Conservation (phyloP, 345 rosid species). For the Anacardium occidentale region DNA sequence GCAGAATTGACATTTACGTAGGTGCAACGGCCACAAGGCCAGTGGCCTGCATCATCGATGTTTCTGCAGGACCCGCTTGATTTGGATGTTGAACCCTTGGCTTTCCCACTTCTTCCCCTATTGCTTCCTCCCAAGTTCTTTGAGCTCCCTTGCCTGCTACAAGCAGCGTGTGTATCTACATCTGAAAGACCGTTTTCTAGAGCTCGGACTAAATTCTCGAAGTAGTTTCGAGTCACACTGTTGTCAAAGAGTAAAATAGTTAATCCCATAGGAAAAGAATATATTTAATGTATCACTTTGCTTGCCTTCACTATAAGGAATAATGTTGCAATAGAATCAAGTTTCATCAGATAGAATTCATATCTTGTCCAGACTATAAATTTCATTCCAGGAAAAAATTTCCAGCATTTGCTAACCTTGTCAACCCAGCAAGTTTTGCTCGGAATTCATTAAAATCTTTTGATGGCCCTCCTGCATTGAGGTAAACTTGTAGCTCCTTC, state of each 20-base stretch:
- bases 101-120: constrained; percentile 33
- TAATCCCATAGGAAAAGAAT: neutral
- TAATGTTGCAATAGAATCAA: constrained; percentile 5
- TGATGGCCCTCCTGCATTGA: constrained; percentile 54
- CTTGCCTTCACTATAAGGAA: neutral
- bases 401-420: constrained; percentile 48
- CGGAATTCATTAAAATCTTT: constrained; percentile 83
- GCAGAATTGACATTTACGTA: constrained; percentile 53
- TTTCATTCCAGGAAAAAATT: neutral
- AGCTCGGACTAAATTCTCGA: constrained; percentile 80
- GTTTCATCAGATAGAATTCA: neutral
- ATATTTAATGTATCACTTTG: neutral
- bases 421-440: constrained; percentile 78
- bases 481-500: constrained; percentile 67
- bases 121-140: constrained; percentile 43
- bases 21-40: constrained; percentile 83
- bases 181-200: constrained; percentile 81
- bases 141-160: constrained; percentile 49
- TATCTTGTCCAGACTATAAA: neutral
- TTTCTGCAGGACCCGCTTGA: constrained; percentile 49
- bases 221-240: constrained; percentile 85
- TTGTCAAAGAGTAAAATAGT: neutral
- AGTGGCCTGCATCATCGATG: constrained; percentile 51
- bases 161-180: constrained; percentile 55
- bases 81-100: constrained; percentile 57